phyloP scores from a whole-genome alignment of 495 filamentous ascomycete species.

The Neurospora hispaniola region DNA sequence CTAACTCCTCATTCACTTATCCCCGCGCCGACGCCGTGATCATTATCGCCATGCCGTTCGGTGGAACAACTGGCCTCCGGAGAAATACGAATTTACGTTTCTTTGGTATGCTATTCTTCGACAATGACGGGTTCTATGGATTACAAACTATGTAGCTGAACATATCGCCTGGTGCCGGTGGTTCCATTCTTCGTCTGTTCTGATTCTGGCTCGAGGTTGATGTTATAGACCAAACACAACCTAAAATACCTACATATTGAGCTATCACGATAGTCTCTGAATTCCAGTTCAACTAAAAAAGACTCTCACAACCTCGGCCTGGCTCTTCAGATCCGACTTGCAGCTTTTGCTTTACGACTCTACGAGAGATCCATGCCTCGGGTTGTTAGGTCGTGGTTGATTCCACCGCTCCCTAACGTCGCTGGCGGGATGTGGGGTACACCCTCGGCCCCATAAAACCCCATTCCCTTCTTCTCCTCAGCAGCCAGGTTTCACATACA shows the following conservation, averaged over 20 bases:
- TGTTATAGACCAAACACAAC: not conserved
- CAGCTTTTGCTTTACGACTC: no score
- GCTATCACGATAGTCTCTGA: no score
- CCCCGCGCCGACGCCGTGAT: no score
- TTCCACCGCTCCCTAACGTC: not conserved
- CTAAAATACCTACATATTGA: not conserved
- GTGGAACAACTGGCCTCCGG: no score
- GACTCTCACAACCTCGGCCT: no score
- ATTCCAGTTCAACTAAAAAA: no score
- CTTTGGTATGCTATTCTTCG: not conserved
- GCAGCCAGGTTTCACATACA: not conserved
- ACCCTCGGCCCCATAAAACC: not conserved
- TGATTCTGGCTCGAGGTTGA: not conserved
- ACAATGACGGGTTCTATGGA: no score
- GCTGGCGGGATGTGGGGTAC: not conserved
- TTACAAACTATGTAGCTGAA: not conserved
- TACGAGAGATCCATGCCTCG: no score
- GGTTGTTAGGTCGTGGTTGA: not conserved
- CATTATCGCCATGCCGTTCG: no score
- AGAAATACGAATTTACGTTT: no score
- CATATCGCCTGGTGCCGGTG: not conserved
- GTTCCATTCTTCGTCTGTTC: not conserved
- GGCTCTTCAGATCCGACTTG: no score
- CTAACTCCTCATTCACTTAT: no score
- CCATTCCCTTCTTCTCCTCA: not conserved